A percentile compares a stretch with the other conserved stretches of the same genome.
Evolutionary conservation across 768 basidiomycete species (phyloP).

Genomic region (Boletus bicolor): DNA sequence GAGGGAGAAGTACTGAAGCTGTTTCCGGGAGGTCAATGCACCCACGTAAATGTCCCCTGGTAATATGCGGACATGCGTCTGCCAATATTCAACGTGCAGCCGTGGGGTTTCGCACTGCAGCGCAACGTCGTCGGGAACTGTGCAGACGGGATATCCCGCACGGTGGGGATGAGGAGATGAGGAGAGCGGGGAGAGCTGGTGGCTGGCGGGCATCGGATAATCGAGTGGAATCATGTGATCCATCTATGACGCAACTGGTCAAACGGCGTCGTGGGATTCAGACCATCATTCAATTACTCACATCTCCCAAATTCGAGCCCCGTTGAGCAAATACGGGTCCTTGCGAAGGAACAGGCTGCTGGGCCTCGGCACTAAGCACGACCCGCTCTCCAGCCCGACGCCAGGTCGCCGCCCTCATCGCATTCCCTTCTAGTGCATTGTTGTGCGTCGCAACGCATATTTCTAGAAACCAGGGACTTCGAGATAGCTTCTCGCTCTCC

Average conservation of each 20-base stretch:
- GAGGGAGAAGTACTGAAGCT: conserved; percentile 34
- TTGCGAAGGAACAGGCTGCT: neutral
- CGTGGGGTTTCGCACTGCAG: neutral
- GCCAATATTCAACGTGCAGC: conserved; percentile 5
- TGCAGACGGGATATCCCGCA: conserved; percentile 1
- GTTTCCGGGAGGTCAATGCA: conserved; percentile 33
- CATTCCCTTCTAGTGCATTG: neutral
- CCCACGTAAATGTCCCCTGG: conserved; percentile 43
- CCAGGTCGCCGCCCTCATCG: neutral
- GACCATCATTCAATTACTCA: neutral
- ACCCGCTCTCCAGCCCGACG: neutral
- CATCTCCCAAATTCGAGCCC: conserved; percentile 13
- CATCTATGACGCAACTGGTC: neutral
- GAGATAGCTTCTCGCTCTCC: neutral
- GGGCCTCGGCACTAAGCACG: neutral
- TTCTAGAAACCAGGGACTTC: neutral
- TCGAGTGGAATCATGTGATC: conserved; percentile 1
- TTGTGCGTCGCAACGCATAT: neutral
- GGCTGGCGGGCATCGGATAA: conserved; percentile 1
- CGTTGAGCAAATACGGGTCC: conserved; percentile 20
- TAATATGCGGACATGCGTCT: conserved; percentile 28
- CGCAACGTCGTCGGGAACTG: neutral
- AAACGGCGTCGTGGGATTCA: neutral
- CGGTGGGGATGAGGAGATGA: neutral
- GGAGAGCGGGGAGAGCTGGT: neutral